These are phyloP conservation scores for Eragrostis tef DNA, from an alignment of 202 grass and related monocot species.

Conservation along the genomic window DNA sequence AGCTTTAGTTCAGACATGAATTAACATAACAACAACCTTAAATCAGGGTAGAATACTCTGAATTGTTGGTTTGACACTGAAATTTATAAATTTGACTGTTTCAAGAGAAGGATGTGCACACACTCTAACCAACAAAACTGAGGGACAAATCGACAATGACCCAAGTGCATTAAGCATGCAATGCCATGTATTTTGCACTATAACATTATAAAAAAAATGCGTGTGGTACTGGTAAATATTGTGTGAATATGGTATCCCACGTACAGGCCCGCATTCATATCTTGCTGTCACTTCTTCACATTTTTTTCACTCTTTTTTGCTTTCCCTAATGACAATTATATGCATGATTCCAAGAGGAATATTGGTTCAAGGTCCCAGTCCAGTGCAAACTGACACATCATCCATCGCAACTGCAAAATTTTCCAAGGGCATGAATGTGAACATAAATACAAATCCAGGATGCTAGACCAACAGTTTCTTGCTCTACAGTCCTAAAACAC, in stretches of 20 bases:
- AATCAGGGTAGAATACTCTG: constrained; percentile 1
- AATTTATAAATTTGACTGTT: too few relatives aligned
- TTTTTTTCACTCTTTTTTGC: constrained; percentile 4
- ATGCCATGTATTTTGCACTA: background rate
- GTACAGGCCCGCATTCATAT: background rate
- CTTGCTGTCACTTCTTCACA: background rate
- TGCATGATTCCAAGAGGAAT: background rate
- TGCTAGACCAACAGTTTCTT: constrained; percentile 3
- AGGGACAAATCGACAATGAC: background rate
- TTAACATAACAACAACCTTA: constrained; percentile 29
- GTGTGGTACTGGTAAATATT: background rate
- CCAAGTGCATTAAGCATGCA: constrained; percentile 22
- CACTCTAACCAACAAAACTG: background rate
- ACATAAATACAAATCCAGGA: constrained; percentile 24
- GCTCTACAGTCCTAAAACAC: background rate
- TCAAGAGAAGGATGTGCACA: background rate
- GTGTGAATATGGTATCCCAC: background rate
- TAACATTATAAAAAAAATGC: constrained; percentile 17
- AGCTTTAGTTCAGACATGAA: constrained; percentile 2
- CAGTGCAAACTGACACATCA: background rate
- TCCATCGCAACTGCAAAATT: background rate
- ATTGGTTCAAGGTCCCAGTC: constrained; percentile 8
- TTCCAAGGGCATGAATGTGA: background rate
- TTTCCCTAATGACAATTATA: constrained; percentile 7
- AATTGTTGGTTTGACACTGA: too few relatives aligned